These are phyloP conservation scores for Amanita rubescens DNA, from an alignment of 768 basidiomycete species.

Conservation along the genomic window DNA sequence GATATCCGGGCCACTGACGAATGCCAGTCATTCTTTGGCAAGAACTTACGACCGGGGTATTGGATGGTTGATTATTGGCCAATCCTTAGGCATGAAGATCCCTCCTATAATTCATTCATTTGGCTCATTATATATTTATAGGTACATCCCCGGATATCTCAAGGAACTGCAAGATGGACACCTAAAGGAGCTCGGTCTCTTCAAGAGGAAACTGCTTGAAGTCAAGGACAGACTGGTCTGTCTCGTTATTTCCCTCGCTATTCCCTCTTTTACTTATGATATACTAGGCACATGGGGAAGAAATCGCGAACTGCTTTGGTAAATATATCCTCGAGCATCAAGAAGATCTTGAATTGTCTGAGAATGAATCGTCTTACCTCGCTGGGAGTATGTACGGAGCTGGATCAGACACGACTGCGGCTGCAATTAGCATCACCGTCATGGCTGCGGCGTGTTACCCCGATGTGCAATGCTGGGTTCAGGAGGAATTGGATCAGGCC, in stretches of 20 bases:
- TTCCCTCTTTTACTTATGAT: not conserved
- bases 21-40: conserved; percentile 38
- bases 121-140: conserved; percentile 9
- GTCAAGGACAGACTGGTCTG: conserved; percentile 40
- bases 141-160: conserved; percentile 55
- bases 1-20: conserved; percentile 39
- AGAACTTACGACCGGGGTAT: conserved; percentile 34
- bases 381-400: conserved; percentile 62
- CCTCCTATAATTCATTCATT: not conserved
- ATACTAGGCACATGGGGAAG: conserved; percentile 25
- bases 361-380: conserved; percentile 54
- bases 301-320: conserved; percentile 41
- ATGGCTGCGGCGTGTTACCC: conserved; percentile 56
- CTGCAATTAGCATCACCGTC: conserved; percentile 47
- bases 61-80: conserved; percentile 46
- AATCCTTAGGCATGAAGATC: conserved; percentile 24
- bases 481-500: conserved; percentile 47
- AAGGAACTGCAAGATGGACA: conserved; percentile 51
- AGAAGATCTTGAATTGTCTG: conserved; percentile 41
- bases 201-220: conserved; percentile 42
- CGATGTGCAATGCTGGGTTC: conserved; percentile 42
- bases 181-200: conserved; percentile 45
- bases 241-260: not conserved
- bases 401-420: conserved; percentile 58
- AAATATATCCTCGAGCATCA: conserved; percentile 56